These are phyloP conservation scores for Aureobasidium pullulans DNA, from an alignment of 2,329 filamentous ascomycete species.

Conservation along the genomic window DNA sequence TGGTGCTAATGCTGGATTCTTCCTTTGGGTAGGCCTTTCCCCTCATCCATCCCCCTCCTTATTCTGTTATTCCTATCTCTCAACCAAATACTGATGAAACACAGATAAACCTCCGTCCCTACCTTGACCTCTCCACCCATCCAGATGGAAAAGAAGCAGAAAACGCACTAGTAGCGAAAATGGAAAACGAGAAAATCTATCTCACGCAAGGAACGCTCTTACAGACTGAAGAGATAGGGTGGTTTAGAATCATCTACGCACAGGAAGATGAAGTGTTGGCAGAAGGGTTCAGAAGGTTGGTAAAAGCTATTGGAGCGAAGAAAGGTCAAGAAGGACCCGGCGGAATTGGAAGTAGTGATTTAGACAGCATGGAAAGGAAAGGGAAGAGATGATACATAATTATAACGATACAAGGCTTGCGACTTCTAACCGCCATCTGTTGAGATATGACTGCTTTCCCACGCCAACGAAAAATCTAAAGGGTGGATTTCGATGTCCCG, in stretches of 20 bases:
- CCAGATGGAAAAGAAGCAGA: constrained; percentile 32
- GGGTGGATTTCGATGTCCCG: too few relatives aligned
- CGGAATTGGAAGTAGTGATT: too few relatives aligned
- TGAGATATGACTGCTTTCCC: too few relatives aligned
- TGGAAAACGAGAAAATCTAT: constrained; percentile 44
- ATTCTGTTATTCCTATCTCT: not conserved
- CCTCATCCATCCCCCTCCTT: not conserved
- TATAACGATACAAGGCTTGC: too few relatives aligned
- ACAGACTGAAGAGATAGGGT: constrained; percentile 39
- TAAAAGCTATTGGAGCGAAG: too few relatives aligned
- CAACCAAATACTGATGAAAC: not conserved
- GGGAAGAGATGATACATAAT: too few relatives aligned
- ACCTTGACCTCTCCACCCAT: not conserved
- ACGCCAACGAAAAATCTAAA: too few relatives aligned
- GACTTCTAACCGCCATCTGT: too few relatives aligned
- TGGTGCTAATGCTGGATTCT: constrained; percentile 39
- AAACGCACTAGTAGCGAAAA: constrained; percentile 36
- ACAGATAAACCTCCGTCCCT: constrained; percentile 25
- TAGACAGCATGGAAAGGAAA: too few relatives aligned
- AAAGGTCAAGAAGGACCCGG: too few relatives aligned
- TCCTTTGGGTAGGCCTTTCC: constrained; percentile 31
- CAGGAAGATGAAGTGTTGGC: constrained; percentile 30
- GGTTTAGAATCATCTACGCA: constrained; percentile 49
- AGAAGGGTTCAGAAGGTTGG: too few relatives aligned
- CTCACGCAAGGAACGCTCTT: constrained; percentile 44